A percentile compares a stretch with the other conserved stretches of the same genome.
These are phyloP conservation scores for Cystoisospora suis DNA, from an alignment of 169 alveolate genomes.

Conservation along the genomic window DNA sequence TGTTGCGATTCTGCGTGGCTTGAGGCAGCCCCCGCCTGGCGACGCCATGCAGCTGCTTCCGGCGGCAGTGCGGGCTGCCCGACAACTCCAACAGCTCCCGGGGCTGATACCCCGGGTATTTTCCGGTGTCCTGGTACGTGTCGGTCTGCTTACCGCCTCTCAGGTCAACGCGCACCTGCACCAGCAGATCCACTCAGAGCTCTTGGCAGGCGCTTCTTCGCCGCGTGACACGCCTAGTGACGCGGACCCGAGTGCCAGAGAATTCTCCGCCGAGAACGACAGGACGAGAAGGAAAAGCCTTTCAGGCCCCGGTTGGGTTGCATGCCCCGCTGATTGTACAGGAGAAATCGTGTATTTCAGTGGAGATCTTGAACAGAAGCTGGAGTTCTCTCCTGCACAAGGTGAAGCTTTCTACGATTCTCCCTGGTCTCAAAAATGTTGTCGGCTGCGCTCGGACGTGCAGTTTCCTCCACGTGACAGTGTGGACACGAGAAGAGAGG, in stretches of 20 bases:
- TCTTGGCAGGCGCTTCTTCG: constrained; percentile 9
- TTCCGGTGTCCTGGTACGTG: no score
- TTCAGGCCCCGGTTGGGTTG: neutral
- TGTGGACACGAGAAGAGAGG: no score
- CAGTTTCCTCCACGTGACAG: no score
- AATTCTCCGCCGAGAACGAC: neutral
- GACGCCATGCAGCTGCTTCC: no score
- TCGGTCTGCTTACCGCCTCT: no score
- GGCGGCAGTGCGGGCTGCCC: no score
- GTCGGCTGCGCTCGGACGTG: no score
- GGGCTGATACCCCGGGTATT: no score
- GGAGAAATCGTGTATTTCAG: constrained; percentile 39
- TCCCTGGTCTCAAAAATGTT: no score
- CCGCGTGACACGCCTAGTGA: neutral
- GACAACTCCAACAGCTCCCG: no score
- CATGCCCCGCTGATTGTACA: neutral
- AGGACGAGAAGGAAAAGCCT: neutral
- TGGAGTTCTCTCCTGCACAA: constrained; percentile 38
- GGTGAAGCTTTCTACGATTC: neutral
- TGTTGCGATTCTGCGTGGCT: no score
- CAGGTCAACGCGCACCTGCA: constrained; percentile 47
- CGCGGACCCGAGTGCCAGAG: neutral
- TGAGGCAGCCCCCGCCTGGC: no score
- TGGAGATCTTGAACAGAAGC: constrained; percentile 9
- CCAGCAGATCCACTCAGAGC: constrained; percentile 42